Conservation (phyloP, 2,329 filamentous ascomycete genomes). For the Trichoderma sp. region DNA sequence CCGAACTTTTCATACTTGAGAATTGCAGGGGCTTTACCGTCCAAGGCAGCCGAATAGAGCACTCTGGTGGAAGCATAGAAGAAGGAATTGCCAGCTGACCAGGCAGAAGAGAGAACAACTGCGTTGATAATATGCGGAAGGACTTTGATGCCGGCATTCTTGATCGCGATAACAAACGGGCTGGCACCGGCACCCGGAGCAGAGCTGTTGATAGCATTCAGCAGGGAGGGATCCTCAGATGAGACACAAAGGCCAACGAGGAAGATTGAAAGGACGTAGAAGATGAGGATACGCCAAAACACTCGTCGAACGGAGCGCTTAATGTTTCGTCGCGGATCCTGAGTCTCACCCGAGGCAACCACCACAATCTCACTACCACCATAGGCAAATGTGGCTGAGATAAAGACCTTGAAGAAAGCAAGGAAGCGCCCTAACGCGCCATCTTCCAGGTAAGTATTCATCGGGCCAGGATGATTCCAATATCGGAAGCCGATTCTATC, state of each 20-base stretch:
- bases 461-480: conserved; percentile 44
- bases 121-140: conserved; percentile 55
- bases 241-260: conserved; percentile 39
- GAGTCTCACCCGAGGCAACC: conserved; percentile 38
- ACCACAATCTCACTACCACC: conserved; percentile 43
- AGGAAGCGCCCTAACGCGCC: conserved; percentile 42
- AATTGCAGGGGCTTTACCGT: conserved; percentile 42
- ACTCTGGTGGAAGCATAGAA: conserved; percentile 51
- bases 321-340: conserved; percentile 37
- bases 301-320: conserved; percentile 35
- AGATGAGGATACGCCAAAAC: conserved; percentile 38
- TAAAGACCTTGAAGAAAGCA: conserved; percentile 46
- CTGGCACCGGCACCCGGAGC: conserved; percentile 45
- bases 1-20: conserved; percentile 31
- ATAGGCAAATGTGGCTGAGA: conserved; percentile 49
- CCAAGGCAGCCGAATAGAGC: conserved; percentile 47
- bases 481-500: conserved; percentile 47
- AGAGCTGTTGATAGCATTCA: conserved; percentile 49
- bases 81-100: conserved; percentile 58
- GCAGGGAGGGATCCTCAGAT: conserved; percentile 36
- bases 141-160: conserved; percentile 44
- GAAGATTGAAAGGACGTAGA: conserved; percentile 39
- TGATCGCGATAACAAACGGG: conserved; percentile 58
- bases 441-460: conserved; percentile 41
- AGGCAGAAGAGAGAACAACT: conserved; percentile 57